Base-by-base conservation (phyloP, 1,284 basidiomycete genomes). In the Xerocomus nothofagi region DNA sequence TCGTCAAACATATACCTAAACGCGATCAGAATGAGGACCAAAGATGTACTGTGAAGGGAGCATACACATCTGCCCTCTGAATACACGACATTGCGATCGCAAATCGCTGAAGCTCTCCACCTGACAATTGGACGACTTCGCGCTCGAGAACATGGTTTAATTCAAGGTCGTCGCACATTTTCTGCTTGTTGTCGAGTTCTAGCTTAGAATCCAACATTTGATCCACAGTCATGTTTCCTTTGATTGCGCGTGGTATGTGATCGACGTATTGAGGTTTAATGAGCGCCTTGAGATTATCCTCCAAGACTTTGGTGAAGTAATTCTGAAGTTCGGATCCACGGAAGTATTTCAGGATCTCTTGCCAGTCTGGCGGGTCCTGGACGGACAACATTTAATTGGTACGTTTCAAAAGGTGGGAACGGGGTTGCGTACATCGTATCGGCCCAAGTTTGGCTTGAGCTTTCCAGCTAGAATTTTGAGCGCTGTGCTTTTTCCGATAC, bases 251-350 rank as follows among this genome's bases (percentile, higher is more conserved):
- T 7, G 95, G 95, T 63, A 98, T 98, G 69, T 98, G 94, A 69
- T 98, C 95, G 59, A 98, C 95, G 66, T 98, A 98, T 81, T 98
- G 95, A 1, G 95, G 95, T 72, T 98, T 98, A 71, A 98, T 98
- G 55, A 98, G 81, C 1, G 95, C 94, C 74, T 97, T 97, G 63
- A 98, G 77, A 66, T 98, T 94, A 70, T 98, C 95, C 72, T 98
- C 95, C 21, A 98, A 79, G n/a, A 98, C 91, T 72, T 97, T 97
- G 44, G 94, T 98, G 72, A 98, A 98, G 76, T 98, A 98, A 70
- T 98, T 98, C 69, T 98, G 95, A 27, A 98, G 79, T 71, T 98
- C 94, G 4, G 93, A 97, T 34, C 95, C 95, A 60, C 95, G 86
- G 81, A 97, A 98, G 69, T 98, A 90, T 71, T 95, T 95, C 47